Evolutionary conservation across 1,284 basidiomycete species (phyloP).

Genomic region (Trichosporon asahii): DNA sequence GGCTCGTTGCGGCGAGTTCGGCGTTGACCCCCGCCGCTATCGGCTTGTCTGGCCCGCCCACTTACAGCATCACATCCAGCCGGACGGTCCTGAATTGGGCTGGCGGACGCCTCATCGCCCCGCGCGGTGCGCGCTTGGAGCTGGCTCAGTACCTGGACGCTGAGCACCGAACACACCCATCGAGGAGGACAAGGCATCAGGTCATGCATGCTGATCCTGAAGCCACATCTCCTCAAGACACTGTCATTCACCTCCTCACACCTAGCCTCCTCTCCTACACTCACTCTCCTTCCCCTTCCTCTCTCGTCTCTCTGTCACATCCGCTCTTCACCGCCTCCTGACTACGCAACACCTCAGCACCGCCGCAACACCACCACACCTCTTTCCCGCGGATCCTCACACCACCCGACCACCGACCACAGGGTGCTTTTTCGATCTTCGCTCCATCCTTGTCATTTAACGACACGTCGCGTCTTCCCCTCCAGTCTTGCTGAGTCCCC

Average conservation of each 20-base stretch:
- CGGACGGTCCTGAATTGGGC: neutral
- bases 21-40: neutral
- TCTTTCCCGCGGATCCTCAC: neutral
- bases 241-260: neutral
- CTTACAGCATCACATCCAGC: neutral
- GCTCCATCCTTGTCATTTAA: neutral
- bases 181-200: constrained; percentile 3
- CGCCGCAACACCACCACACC: neutral
- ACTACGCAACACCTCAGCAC: neutral
- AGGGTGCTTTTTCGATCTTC: neutral
- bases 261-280: neutral
- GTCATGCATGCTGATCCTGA: neutral
- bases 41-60: neutral
- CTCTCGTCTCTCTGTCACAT: constrained; percentile 5
- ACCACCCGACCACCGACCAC: neutral
- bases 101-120: neutral
- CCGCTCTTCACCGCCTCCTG: constrained; percentile 4
- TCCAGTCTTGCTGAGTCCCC: neutral
- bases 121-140: neutral
- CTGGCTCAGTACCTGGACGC: neutral
- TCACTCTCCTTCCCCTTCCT: constrained; percentile 15
- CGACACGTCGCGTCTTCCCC: neutral
- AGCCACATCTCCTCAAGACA: neutral
- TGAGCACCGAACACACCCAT: neutral
- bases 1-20: neutral